Base-by-base conservation (phyloP, 2,329 filamentous ascomycete genomes). In the Thermothelomyces thermophilus region DNA sequence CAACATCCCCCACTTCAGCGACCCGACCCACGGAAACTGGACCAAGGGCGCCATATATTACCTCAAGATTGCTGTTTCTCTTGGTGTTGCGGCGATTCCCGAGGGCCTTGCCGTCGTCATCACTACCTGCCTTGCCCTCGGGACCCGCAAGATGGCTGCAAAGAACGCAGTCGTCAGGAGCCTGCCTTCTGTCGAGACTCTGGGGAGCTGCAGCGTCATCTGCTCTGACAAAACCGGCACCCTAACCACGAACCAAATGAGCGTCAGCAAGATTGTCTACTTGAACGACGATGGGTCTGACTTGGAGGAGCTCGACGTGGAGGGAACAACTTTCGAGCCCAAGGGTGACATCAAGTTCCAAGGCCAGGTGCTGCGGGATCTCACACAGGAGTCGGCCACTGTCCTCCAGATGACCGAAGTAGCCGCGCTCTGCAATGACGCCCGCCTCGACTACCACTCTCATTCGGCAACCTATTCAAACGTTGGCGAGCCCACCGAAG, bases 181-280 rank as follows among this genome's bases (percentile, higher is more conserved):
- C 65, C 74, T 98, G 61, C 93, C 93, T 17, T 98, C 93, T 1
- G 93, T 98, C 46, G 93, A 98, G 71, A 98, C 93, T 11, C 78
- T 98, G 46, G 93, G 93, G 65, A 98, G 93, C 77, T 98, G 93
- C 80, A 98, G 93, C 64, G 90, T 98, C 50, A 96, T 98, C 66
- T 98, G 94, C 75, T 98, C 94, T 3, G 93, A 98, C 76, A 98
- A 98, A 77, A 98, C 93, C 5, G 94, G 93, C 60, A 98, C 93
- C 42, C 73, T 98, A 65, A 98, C 93, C 10, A 98, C 93, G 35
- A 98, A 98, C 72, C 90, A 97, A 71, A 98, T 98, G 93, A 97
- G 93, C 64, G 93, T 96, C 50, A 93, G 84, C 74, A 95, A 91
- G 70, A 72, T 97, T 49, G 87, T 95, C 41, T 88, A 90, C 65